These are phyloP conservation scores for Ophiostoma novo-ulmi DNA, from an alignment of 2,329 filamentous ascomycete species.

Conservation along the genomic window DNA sequence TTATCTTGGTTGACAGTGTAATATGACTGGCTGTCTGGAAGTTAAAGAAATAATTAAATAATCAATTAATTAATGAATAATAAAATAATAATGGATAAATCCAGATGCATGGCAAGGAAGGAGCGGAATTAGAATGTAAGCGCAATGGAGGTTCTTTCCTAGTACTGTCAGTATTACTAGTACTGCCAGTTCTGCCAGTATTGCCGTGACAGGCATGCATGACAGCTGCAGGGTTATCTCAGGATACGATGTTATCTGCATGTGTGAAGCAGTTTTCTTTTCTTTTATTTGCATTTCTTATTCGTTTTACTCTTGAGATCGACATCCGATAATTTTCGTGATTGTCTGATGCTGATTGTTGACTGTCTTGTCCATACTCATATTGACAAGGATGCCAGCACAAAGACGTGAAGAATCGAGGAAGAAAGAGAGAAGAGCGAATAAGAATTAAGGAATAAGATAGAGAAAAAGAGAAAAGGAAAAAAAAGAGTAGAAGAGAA, in stretches of 20 bases:
- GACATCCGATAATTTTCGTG: background rate
- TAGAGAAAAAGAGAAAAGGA: background rate
- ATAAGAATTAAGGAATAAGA: background rate
- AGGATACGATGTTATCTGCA: background rate
- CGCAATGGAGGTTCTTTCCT: background rate
- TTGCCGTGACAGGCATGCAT: background rate
- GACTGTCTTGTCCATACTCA: background rate
- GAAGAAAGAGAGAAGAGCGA: background rate
- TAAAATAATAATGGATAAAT: background rate
- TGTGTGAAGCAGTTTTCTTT: background rate
- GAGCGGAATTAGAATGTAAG: background rate
- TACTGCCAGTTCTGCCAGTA: background rate
- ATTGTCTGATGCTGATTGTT: background rate
- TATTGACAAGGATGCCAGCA: background rate
- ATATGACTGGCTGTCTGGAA: background rate
- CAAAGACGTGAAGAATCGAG: background rate
- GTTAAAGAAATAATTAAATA: background rate
- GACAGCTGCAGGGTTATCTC: conserved; percentile 1
- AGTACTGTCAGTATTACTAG: background rate
- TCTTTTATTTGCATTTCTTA: background rate
- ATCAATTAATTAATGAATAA: background rate
- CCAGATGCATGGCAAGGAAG: background rate
- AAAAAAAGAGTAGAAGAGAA: background rate
- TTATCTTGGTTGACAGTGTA: background rate
- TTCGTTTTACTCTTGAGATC: background rate